Conservation (phyloP, 306 rosid genomes). For the Mucuna pruriens region DNA sequence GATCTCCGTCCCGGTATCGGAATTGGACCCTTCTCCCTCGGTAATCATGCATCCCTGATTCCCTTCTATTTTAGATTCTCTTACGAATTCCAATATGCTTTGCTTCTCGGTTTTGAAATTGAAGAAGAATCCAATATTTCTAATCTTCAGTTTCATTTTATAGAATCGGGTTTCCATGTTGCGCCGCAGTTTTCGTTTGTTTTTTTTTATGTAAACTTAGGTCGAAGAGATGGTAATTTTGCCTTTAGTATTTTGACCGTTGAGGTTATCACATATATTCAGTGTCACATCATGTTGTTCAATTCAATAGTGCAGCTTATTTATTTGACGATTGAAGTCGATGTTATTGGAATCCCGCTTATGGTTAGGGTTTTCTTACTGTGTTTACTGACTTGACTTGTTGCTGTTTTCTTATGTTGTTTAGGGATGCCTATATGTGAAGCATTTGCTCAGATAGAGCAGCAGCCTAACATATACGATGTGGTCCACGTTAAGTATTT, state of each 20-base stretch:
- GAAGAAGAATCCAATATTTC: too few species aligned
- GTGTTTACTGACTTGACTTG: conserved; percentile 3
- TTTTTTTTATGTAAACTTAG: not conserved
- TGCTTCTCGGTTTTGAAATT: not conserved
- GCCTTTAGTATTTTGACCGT: not conserved
- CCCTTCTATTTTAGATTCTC: not conserved
- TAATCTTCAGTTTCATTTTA: too few species aligned
- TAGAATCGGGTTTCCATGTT: too few species aligned
- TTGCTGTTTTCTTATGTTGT: not conserved
- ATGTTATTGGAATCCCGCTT: not conserved
- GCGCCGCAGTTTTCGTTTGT: not conserved
- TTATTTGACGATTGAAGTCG: not conserved
- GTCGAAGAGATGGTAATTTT: conserved; percentile 4
- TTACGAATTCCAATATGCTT: not conserved
- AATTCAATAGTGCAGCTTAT: not conserved
- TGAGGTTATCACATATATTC: not conserved
- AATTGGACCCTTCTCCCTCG: conserved; percentile 88
- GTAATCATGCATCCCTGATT: conserved; percentile 40
- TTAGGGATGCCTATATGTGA: conserved; percentile 98
- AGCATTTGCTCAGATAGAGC: conserved; percentile 95
- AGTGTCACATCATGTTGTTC: not conserved
- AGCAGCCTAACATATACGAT: conserved; percentile 88
- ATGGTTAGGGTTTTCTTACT: not conserved
- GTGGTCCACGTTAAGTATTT: conserved; percentile 95
- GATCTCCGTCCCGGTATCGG: conserved; percentile 95